phyloP scores from a whole-genome alignment of 805 yeast species.

The Scheffersomyces lignosus region DNA sequence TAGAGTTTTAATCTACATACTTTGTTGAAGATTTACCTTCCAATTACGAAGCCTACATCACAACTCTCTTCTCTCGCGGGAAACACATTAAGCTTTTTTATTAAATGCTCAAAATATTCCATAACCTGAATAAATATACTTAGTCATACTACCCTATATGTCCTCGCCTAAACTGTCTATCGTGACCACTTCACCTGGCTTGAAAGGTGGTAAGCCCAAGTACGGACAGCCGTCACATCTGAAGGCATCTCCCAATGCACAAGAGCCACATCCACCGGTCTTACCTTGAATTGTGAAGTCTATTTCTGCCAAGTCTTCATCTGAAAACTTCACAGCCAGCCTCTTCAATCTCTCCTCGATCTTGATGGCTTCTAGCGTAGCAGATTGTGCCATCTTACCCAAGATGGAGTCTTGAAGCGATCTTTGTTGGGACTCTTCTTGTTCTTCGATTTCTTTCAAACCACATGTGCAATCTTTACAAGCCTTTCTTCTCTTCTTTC shows the following conservation, averaged over 20 bases:
- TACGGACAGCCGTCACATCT: constrained; percentile 98
- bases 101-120: too few species aligned
- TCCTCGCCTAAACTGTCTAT: constrained; percentile 78
- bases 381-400: constrained; percentile 50
- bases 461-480: constrained; percentile 99
- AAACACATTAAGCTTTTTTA: too few species aligned
- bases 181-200: constrained; percentile 90
- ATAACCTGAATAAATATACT: too few species aligned
- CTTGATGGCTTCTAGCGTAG: constrained; percentile 52
- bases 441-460: constrained; percentile 81
- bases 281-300: constrained; percentile 97
- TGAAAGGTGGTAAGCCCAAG: constrained; percentile 95
- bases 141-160: constrained; percentile 50
- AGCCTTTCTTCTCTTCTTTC: constrained; percentile 79
- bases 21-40: too few species aligned
- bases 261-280: constrained; percentile 96
- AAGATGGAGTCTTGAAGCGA: constrained; percentile 45
- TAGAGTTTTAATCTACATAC: too few species aligned
- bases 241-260: constrained; percentile 97
- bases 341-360: constrained; percentile 50
- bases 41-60: too few species aligned
- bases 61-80: too few species aligned
- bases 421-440: constrained; percentile 48
- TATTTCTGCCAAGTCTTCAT: constrained; percentile 80
- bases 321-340: constrained; percentile 48